Percentiles rank a stretch among this genome's conserved stretches.
phyloP scores from a whole-genome alignment of 2,329 filamentous ascomycete genomes.

The Verticillium tricorpus region DNA sequence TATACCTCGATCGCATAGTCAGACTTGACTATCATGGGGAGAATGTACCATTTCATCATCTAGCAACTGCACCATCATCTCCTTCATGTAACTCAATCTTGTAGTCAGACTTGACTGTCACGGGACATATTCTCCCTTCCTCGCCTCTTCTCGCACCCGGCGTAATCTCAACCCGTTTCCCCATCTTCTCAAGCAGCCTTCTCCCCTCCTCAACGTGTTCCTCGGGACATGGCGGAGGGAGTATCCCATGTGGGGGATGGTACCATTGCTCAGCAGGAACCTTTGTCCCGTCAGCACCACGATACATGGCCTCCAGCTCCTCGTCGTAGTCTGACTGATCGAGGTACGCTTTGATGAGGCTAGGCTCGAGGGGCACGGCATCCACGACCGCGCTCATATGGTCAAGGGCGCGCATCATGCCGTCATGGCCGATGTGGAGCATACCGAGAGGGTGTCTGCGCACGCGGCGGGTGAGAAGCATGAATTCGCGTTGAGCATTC shows the following conservation, averaged over 20 bases:
- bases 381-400: constrained; percentile 13
- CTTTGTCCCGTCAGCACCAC: constrained; percentile 10
- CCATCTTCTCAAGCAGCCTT: no score
- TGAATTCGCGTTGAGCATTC: no score
- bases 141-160: background rate
- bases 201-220: no score
- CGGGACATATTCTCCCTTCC: background rate
- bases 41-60: no score
- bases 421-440: constrained; percentile 9
- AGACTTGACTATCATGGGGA: no score
- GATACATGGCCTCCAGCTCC: constrained; percentile 3
- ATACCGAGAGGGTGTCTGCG: constrained; percentile 2
- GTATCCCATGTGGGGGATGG: constrained; percentile 1
- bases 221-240: background rate
- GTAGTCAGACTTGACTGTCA: no score
- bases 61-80: no score
- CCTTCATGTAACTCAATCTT: no score
- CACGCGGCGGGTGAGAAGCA: no score
- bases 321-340: constrained; percentile 9
- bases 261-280: constrained; percentile 7
- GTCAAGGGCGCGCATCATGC: constrained; percentile 12
- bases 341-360: constrained; percentile 12
- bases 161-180: no score
- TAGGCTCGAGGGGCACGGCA: constrained; percentile 7
- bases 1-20: no score